Evolutionary conservation across 208 protist genomes (phyloP), one percentile per base, ranked within the genome.

Genomic region (Tritrichomonas musculus): DNA sequence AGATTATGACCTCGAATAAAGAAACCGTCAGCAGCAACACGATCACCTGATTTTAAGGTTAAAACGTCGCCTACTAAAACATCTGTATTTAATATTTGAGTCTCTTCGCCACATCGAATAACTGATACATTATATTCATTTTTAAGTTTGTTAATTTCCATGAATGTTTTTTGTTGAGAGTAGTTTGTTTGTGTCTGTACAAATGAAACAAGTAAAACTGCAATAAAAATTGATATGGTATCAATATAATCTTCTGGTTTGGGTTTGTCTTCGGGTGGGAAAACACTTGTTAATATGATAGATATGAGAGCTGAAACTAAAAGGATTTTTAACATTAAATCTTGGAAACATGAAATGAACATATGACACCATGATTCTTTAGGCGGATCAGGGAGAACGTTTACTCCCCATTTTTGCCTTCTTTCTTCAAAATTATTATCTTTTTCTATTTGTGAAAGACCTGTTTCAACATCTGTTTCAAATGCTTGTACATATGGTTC

Each of bases 1-100:
- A 82, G 39, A 44, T 82, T 36, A 14, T 82, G 33, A 36, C 73
- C 73, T 22, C 41, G 9, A 9, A 82, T 82, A 25, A 53, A 82
- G 4, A 82, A 53, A 36, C 93, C 22, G 50, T 94, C 93, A 44
- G 93, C 93, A 30, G 57, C 65, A n/a, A 94, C 41, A 64, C 9
- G 17, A 33, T 94, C 69, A 20, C 93, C 93, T 8, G 64, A 80
- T 44, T 94, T 94, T 4, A 94, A 39, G 11, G 64, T 55, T 39
- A 94, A 44, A 30, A 94, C 57, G 57, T 94, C 93, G 57, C 93
- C 93, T 36, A 50, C 41, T 36, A 82, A n/a, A 13, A 82, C 73
- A 53, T 82, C 73, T 17, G 73, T 82, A 9, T 25, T 47, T 2
- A 82, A 20, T 20, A 82, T 82, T 36, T 82, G 73, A 1, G 20